These are phyloP conservation scores for Nigrospora osmanthi DNA, from an alignment of 2,329 filamentous ascomycete genomes.

Conservation along the genomic window DNA sequence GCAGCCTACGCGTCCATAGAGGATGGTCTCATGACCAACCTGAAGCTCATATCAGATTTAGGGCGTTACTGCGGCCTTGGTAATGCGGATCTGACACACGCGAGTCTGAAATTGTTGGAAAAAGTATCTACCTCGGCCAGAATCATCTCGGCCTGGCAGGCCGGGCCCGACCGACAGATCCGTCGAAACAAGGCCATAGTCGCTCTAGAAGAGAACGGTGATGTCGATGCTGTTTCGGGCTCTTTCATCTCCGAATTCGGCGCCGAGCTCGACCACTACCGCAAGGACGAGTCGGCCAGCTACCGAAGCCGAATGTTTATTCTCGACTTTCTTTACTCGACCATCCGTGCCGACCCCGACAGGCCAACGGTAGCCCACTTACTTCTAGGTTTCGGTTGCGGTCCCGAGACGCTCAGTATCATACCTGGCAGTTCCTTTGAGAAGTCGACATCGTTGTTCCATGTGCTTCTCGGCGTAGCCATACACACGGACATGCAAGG, in stretches of 20 bases:
- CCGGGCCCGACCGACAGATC: constrained; percentile 51
- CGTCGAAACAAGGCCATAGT: constrained; percentile 80
- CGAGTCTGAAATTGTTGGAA: constrained; percentile 74
- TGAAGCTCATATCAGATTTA: constrained; percentile 72
- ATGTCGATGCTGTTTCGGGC: constrained; percentile 71
- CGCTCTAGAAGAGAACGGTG: constrained; percentile 74
- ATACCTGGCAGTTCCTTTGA: constrained; percentile 64
- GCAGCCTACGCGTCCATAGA: constrained; percentile 82
- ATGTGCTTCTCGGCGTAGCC: constrained; percentile 67
- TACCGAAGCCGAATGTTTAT: constrained; percentile 80
- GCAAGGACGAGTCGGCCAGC: constrained; percentile 59
- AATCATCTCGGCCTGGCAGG: constrained; percentile 62
- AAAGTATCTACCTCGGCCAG: constrained; percentile 80
- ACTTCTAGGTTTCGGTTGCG: constrained; percentile 79
- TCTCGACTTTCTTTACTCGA: constrained; percentile 77
- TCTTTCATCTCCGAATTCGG: constrained; percentile 64
- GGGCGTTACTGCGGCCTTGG: constrained; percentile 82
- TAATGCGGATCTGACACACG: constrained; percentile 71
- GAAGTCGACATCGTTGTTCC: constrained; percentile 69
- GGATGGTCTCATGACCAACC: constrained; percentile 76
- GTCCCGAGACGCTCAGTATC: constrained; percentile 61
- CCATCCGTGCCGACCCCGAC: constrained; percentile 65
- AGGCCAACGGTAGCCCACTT: constrained; percentile 85
- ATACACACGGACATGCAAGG: constrained; percentile 60
- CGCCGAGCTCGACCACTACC: constrained; percentile 63